Evolutionary conservation across 1,284 basidiomycete genomes (phyloP), one percentile per base, ranked within the genome.

Genomic region (Sporisorium graminicola): DNA sequence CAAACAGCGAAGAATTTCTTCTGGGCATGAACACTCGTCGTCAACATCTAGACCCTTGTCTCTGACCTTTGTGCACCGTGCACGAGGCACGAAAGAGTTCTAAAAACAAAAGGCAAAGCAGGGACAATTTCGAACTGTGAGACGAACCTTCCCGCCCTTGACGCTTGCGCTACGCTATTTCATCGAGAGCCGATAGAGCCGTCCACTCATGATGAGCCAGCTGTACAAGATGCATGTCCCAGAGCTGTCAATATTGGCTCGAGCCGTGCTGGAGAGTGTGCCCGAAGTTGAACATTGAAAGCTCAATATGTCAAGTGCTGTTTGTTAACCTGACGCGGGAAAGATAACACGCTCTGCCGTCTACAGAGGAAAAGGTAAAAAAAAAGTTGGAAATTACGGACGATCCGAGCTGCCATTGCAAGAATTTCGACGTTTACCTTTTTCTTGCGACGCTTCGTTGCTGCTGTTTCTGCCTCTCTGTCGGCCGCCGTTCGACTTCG

Each of bases 1-100:
- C 33, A 44, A 43, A 57, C n/a, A n/a, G n/a, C 33, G 7, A 9
- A 37, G 51, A 46, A 35, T 26, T 26, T 56, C n/a, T n/a, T n/a
- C 44, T 27, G n/a, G 8, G 18, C 18, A 22, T n/a, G n/a, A n/a
- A n/a, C n/a, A n/a, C n/a, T n/a, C n/a, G n/a, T 18, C 22, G 44
- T 47, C 33, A 22, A 56, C 42, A 35, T 53, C 52, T 54, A 53
- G 58, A 60, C 64, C 63, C 63, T 65, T 53, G 35, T 47, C 53
- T 27, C 33, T 43, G 16, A 10, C 3, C 27, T 43, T 46, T 46
- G 14, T 58, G 46, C 46, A 50, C 56, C 46, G 56, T 58, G 56
- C 56, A 58, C 56, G 56, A 10, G 22, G 22, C 14, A n/a, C 18
- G 20, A 9, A 7, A 22, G 42, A 33, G 16, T 31, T 10, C 22